Percentiles rank a stretch among this genome's conserved stretches.
phyloP scores from a whole-genome alignment of 768 basidiomycete species.

The Hericium alpestre region DNA sequence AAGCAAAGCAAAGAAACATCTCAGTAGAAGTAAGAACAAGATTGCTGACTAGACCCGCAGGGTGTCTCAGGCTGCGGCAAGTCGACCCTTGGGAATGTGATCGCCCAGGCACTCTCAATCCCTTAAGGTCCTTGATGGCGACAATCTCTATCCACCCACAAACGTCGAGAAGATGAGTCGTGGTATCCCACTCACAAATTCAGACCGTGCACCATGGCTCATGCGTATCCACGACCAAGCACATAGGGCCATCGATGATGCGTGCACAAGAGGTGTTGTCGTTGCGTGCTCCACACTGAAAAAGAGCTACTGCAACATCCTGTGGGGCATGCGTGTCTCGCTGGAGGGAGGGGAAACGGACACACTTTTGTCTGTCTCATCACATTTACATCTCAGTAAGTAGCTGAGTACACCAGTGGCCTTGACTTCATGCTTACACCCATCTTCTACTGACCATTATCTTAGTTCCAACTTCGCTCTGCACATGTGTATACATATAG shows the following conservation, averaged over 20 bases:
- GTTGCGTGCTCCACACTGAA: conserved; percentile 84
- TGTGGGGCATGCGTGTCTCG: conserved; percentile 41
- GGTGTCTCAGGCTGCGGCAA: conserved; percentile 71
- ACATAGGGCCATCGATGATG: conserved; percentile 42
- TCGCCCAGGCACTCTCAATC: conserved; percentile 50
- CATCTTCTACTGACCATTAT: no score
- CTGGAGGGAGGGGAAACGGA: neutral
- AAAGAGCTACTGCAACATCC: conserved; percentile 66
- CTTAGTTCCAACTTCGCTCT: no score
- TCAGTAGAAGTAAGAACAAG: neutral
- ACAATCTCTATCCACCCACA: conserved; percentile 69
- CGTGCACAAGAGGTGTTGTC: conserved; percentile 42
- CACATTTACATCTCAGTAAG: no score
- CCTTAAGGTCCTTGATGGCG: conserved; percentile 87
- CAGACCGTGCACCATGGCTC: conserved; percentile 83
- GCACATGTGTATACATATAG: no score
- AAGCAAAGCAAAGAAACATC: neutral
- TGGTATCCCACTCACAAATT: conserved; percentile 68
- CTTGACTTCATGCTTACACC: no score
- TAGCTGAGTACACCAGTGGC: no score
- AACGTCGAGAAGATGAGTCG: conserved; percentile 85
- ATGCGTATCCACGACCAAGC: conserved; percentile 58
- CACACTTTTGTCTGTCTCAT: no score
- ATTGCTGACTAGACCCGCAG: conserved; percentile 23
- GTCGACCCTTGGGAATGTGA: conserved; percentile 52